Evolutionary conservation across 805 yeast species (phyloP).

Genomic region (Torulaspora franciscae): DNA sequence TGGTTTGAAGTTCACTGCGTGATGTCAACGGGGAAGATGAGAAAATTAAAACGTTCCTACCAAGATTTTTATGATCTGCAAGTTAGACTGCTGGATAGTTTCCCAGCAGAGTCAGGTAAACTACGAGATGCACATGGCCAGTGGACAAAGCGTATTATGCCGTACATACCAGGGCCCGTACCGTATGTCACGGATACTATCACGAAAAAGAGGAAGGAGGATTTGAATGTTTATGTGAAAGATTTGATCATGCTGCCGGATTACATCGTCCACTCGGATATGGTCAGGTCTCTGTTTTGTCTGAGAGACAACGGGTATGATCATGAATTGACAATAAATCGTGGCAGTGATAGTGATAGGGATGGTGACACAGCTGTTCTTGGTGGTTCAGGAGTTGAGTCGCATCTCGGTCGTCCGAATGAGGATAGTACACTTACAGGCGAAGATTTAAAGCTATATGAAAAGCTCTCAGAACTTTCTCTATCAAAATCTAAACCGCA

Average conservation of each 20-base stretch:
- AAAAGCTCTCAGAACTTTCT: slow-evolving; percentile 28
- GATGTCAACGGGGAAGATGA: slow-evolving; percentile 58
- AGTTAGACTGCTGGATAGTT: slow-evolving; percentile 70
- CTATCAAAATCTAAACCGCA: slow-evolving; percentile 21
- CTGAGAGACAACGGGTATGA: slow-evolving; percentile 39
- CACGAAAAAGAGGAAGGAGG: slow-evolving; percentile 50
- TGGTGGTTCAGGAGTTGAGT: slow-evolving; percentile 2
- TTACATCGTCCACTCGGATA: slow-evolving; percentile 64
- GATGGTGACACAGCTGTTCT: slow-evolving; percentile 17
- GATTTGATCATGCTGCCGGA: slow-evolving; percentile 66
- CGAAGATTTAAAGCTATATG: slow-evolving; percentile 31
- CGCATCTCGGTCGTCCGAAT: slow-evolving; percentile 9
- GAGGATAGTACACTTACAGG: slow-evolving; percentile 35
- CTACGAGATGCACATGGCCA: slow-evolving; percentile 43
- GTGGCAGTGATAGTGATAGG: slow-evolving; percentile 7
- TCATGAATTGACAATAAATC: slow-evolving; percentile 18
- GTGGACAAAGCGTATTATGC: slow-evolving; percentile 72
- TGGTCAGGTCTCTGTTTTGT: slow-evolving; percentile 68
- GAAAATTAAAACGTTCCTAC: slow-evolving; percentile 80
- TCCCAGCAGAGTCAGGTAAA: slow-evolving; percentile 91
- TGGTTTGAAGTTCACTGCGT: slow-evolving; percentile 76
- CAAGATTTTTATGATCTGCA: slow-evolving; percentile 96
- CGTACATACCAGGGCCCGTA: slow-evolving; percentile 94
- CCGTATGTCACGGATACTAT: slow-evolving; percentile 81
- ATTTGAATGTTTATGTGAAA: slow-evolving; percentile 52